A percentile compares a stretch with the other conserved stretches of the same genome.
Evolutionary conservation across 2,329 filamentous ascomycete species (phyloP).

Genomic region (Mollisia scopiformis): DNA sequence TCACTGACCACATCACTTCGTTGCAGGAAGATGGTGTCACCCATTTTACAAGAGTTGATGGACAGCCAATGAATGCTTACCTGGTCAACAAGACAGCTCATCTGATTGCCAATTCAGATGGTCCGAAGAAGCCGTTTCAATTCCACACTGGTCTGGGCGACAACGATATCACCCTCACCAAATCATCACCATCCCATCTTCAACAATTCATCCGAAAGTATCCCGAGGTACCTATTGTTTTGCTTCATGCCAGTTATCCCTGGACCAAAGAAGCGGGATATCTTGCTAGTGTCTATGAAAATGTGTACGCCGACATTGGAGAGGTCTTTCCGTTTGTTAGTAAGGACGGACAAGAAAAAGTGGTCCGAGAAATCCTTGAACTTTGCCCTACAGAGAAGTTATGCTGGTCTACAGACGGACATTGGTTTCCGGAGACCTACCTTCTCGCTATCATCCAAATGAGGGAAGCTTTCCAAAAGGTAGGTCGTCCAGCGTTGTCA

Average conservation of each 20-base stretch:
- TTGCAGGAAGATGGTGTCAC: constrained; percentile 23
- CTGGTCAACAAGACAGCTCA: constrained; percentile 67
- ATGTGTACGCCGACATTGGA: constrained; percentile 82
- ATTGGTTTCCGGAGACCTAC: constrained; percentile 79
- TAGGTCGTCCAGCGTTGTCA: constrained; percentile 40
- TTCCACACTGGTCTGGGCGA: constrained; percentile 85
- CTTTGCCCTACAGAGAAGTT: constrained; percentile 76
- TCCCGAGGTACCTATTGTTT: constrained; percentile 71
- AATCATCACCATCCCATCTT: constrained; percentile 74
- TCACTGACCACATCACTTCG: constrained; percentile 33
- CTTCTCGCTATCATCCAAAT: constrained; percentile 74
- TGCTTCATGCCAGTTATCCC: constrained; percentile 82
- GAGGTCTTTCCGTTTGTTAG: constrained; percentile 82
- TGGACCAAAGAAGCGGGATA: constrained; percentile 80
- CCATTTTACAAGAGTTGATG: constrained; percentile 57
- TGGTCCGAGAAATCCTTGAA: constrained; percentile 75
- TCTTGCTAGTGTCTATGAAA: constrained; percentile 74
- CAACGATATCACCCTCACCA: constrained; percentile 71
- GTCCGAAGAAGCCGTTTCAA: constrained; percentile 72
- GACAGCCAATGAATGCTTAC: constrained; percentile 69
- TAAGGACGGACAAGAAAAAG: constrained; percentile 72
- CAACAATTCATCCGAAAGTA: constrained; percentile 74
- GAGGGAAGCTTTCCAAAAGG: constrained; percentile 68
- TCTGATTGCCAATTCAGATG: constrained; percentile 52
- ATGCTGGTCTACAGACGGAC: constrained; percentile 80